These are phyloP conservation scores for Puccinellia tenuiflora DNA, from an alignment of 176 grass and related monocot genomes.

Conservation along the genomic window DNA sequence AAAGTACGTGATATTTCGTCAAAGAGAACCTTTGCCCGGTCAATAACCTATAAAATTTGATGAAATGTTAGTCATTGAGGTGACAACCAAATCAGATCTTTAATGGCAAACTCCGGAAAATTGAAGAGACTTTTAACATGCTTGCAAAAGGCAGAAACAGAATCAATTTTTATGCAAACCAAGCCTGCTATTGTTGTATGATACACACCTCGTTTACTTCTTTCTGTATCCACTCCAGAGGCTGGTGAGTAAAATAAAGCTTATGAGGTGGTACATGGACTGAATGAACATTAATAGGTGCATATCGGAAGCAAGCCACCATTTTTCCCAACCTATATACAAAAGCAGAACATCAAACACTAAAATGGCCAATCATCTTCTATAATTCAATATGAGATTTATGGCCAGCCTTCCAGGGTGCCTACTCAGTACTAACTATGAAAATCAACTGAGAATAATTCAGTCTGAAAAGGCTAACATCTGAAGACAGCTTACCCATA, in stretches of 20 bases:
- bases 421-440: not conserved
- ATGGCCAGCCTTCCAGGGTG: slow-evolving; percentile 13
- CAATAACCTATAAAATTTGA: slow-evolving; percentile 54
- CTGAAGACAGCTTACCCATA: slow-evolving; percentile 65
- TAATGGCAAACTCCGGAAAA: not conserved
- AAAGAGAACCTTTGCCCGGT: slow-evolving; percentile 57
- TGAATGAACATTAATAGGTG: slow-evolving; percentile 82
- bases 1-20: slow-evolving; percentile 57
- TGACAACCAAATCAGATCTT: slow-evolving; percentile 6
- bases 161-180: slow-evolving; percentile 26
- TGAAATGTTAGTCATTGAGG: slow-evolving; percentile 20
- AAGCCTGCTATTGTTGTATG: slow-evolving; percentile 23
- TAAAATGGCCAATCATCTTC: not conserved
- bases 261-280: slow-evolving; percentile 83
- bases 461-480: not conserved
- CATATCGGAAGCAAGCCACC: slow-evolving; percentile 84
- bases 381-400: slow-evolving; percentile 9
- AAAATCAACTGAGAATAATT: not conserved
- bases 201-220: slow-evolving; percentile 79
- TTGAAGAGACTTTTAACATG: not conserved
- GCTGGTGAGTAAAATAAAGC: slow-evolving; percentile 78
- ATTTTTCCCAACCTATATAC: slow-evolving; percentile 75
- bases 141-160: not conserved
- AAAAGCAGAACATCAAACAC: slow-evolving; percentile 35
- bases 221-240: slow-evolving; percentile 78